phyloP scores from a whole-genome alignment of 306 rosid genomes.

The Corylus avellana region DNA sequence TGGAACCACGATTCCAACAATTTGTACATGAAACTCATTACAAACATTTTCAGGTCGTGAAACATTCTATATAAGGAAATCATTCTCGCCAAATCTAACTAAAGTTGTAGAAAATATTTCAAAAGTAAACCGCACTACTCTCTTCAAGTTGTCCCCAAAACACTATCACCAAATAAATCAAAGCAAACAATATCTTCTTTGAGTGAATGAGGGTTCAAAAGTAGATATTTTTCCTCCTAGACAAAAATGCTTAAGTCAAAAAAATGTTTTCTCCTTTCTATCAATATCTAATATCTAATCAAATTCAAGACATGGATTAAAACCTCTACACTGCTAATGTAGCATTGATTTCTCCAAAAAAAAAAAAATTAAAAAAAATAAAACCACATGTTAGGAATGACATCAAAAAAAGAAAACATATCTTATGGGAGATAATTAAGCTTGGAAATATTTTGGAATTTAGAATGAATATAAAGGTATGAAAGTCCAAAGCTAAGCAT shows the following conservation, averaged over 20 bases:
- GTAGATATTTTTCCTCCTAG: not conserved
- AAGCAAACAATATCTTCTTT: not conserved
- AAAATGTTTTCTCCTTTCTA: too few species aligned
- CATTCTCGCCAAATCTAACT: not conserved
- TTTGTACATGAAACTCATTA: not conserved
- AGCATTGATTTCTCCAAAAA: not conserved
- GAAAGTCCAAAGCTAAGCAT: not conserved
- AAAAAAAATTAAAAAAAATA: not conserved
- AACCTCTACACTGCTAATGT: not conserved
- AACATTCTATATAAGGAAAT: not conserved
- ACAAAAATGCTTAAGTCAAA: not conserved
- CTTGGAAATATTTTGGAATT: not conserved
- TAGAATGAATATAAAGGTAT: not conserved
- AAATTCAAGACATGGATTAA: not conserved
- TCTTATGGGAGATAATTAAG: not conserved
- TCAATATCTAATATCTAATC: not conserved
- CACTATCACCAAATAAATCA: conserved; percentile 3
- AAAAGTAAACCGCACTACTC: conserved; percentile 2
- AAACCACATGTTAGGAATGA: not conserved
- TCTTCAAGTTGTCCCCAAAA: conserved; percentile 15
- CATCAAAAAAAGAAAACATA: not conserved
- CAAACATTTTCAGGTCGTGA: not conserved
- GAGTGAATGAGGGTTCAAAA: too few species aligned
- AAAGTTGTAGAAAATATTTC: not conserved
- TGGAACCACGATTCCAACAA: not conserved